phyloP scores from a whole-genome alignment of 306 rosid species.

The Cucurbita moschata region DNA sequence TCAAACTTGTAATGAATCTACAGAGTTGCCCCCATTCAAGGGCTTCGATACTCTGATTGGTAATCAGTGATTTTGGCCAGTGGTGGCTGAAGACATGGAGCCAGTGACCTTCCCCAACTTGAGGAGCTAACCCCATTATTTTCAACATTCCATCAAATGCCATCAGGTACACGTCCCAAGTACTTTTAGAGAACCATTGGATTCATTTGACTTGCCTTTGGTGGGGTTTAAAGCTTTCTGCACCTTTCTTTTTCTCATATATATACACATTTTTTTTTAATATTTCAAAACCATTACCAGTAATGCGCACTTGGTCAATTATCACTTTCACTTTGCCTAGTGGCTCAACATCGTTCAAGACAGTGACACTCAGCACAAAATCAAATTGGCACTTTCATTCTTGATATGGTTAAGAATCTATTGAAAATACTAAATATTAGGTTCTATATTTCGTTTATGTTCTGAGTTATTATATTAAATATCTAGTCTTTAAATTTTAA shows the following conservation, averaged over 20 bases:
- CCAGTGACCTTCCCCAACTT: slow-evolving; percentile 30
- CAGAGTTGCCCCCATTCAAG: not conserved
- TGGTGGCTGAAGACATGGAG: not conserved
- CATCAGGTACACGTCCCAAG: slow-evolving; percentile 6
- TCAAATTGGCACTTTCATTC: not conserved
- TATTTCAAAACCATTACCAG: not conserved
- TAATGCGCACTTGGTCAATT: slow-evolving; percentile 11
- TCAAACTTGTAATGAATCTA: not conserved
- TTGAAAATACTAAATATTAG: not conserved
- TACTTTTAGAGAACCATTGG: slow-evolving; percentile 5
- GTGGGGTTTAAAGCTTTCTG: slow-evolving; percentile 37
- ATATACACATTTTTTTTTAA: not conserved
- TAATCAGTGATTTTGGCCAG: not conserved
- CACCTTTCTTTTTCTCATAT: slow-evolving; percentile 27
- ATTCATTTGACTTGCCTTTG: slow-evolving; percentile 24
- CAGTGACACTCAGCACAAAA: not conserved
- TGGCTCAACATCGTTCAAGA: slow-evolving; percentile 6
- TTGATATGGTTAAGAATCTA: not conserved
- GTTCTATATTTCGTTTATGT: not conserved
- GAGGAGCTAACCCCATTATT: slow-evolving; percentile 38
- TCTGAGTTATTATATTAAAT: not conserved
- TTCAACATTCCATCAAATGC: slow-evolving; percentile 4
- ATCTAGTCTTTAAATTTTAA: not conserved
- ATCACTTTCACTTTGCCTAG: slow-evolving; percentile 4
- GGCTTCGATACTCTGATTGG: not conserved